These are phyloP conservation scores for Blastobotrys petasosporus DNA, from an alignment of 1,139 yeast genomes.

Conservation along the genomic window DNA sequence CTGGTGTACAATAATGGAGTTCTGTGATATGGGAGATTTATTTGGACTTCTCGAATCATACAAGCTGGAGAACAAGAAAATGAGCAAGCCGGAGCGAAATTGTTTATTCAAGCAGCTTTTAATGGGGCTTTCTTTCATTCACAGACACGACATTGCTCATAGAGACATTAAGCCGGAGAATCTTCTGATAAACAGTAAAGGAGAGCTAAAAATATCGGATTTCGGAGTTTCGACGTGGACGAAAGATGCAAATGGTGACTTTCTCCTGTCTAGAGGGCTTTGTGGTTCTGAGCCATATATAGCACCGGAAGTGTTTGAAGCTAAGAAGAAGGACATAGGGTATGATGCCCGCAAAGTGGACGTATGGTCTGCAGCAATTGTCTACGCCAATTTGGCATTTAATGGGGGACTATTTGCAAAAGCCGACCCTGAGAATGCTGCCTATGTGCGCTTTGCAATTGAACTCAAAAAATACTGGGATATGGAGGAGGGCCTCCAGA, in stretches of 20 bases:
- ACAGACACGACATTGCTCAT: slow-evolving; percentile 65
- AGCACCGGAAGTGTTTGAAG: slow-evolving; percentile 71
- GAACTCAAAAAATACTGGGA: slow-evolving; percentile 50
- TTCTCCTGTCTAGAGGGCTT: slow-evolving; percentile 14
- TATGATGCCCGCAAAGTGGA: slow-evolving; percentile 82
- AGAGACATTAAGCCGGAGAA: slow-evolving; percentile 72
- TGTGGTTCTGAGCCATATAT: slow-evolving; percentile 80
- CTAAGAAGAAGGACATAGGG: slow-evolving; percentile 17
- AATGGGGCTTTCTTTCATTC: slow-evolving; percentile 65
- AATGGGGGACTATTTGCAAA: slow-evolving; percentile 32
- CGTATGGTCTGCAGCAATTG: slow-evolving; percentile 85
- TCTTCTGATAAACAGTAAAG: slow-evolving; percentile 57
- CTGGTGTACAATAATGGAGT: slow-evolving; percentile 75
- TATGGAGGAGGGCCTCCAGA: slow-evolving; percentile 57
- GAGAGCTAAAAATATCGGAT: slow-evolving; percentile 65
- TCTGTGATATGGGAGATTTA: slow-evolving; percentile 68
- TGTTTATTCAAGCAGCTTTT: slow-evolving; percentile 67
- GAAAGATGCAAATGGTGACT: slow-evolving; percentile 10
- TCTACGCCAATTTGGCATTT: slow-evolving; percentile 74
- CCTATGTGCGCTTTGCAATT: slow-evolving; percentile 21
- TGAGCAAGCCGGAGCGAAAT: slow-evolving; percentile 42
- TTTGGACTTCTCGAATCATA: slow-evolving; percentile 47
- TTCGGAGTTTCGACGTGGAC: slow-evolving; percentile 56
- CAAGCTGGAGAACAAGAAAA: slow-evolving; percentile 23
- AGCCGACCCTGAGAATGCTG: slow-evolving; percentile 27